These are phyloP conservation scores for Amanita muscaria DNA, from an alignment of 768 basidiomycete species.

Conservation along the genomic window DNA sequence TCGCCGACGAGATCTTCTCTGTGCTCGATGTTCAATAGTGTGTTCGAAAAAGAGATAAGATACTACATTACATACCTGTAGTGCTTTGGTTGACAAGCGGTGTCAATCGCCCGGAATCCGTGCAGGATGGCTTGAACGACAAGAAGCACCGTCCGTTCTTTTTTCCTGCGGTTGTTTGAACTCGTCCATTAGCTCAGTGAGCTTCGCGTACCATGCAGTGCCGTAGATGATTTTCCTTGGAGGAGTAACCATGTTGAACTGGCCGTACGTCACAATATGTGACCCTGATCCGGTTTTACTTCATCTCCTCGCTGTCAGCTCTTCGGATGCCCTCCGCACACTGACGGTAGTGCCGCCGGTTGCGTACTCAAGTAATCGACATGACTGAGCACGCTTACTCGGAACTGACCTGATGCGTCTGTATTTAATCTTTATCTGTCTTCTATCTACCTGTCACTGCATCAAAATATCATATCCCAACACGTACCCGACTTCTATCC, in stretches of 20 bases:
- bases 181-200: background rate
- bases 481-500: too few relatives aligned
- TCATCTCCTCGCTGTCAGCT: too few relatives aligned
- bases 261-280: conserved; percentile 21
- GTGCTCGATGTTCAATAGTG: too few relatives aligned
- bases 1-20: conserved; percentile 79
- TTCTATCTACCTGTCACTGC: too few relatives aligned
- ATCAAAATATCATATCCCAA: too few relatives aligned
- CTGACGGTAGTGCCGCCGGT: too few relatives aligned
- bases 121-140: conserved; percentile 65
- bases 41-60: background rate
- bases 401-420: too few relatives aligned
- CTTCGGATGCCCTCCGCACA: too few relatives aligned
- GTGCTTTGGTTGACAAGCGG: conserved; percentile 68
- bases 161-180: conserved; percentile 48
- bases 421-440: too few relatives aligned
- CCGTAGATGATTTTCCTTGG: conserved; percentile 57
- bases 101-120: conserved; percentile 79
- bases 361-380: too few relatives aligned
- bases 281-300: conserved; percentile 1
- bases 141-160: conserved; percentile 55
- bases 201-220: conserved; percentile 43
- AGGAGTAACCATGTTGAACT: too few relatives aligned
- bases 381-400: too few relatives aligned
- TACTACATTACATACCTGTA: conserved; percentile 38